These are phyloP conservation scores for Phaeomoniella chlamydospora DNA, from an alignment of 2,329 filamentous ascomycete genomes.

Conservation along the genomic window DNA sequence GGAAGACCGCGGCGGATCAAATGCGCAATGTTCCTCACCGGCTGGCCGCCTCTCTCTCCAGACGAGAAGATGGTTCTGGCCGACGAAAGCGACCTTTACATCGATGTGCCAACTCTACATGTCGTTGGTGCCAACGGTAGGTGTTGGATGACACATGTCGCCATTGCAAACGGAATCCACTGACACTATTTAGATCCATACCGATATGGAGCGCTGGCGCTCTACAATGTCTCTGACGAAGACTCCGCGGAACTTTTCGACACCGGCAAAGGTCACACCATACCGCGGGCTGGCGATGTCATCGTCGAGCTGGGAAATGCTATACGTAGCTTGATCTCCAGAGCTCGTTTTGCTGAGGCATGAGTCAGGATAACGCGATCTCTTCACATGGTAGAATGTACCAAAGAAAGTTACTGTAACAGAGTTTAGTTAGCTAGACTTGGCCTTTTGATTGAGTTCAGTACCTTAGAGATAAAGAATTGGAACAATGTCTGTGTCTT, in stretches of 20 bases:
- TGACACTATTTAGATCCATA: constrained; percentile 50
- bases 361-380: too few species aligned
- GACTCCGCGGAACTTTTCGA: constrained; percentile 49
- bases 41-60: constrained; percentile 25
- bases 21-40: constrained; percentile 34
- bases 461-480: too few species aligned
- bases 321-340: too few species aligned
- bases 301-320: neutral
- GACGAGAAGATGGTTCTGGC: constrained; percentile 19
- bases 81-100: constrained; percentile 22
- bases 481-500: too few species aligned
- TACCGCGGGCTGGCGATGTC: constrained; percentile 27
- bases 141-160: too few species aligned
- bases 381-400: too few species aligned
- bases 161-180: too few species aligned
- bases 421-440: too few species aligned
- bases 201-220: constrained; percentile 43
- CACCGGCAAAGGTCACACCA: constrained; percentile 49
- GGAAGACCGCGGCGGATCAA: constrained; percentile 24
- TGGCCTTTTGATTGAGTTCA: too few species aligned
- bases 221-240: constrained; percentile 47
- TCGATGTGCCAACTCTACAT: constrained; percentile 27
- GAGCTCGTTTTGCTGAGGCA: too few species aligned
- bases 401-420: too few species aligned
- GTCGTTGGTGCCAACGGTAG: constrained; percentile 18